A percentile compares a stretch with the other conserved stretches of the same genome.
Conservation (phyloP, 257 asterid species). For the Solanum chmielewskii region DNA sequence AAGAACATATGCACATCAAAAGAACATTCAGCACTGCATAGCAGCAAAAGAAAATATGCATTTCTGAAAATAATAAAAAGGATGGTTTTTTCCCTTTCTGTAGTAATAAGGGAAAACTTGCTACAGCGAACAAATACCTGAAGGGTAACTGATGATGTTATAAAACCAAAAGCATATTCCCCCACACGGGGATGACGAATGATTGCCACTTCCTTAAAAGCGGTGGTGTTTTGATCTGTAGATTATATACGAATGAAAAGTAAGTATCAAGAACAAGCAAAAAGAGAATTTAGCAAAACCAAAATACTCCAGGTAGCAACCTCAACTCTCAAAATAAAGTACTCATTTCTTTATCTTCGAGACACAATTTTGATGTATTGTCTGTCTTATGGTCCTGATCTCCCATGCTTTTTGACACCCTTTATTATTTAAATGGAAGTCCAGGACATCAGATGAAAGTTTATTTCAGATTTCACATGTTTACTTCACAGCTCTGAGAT, state of each 20-base stretch:
- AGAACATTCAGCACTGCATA: not conserved
- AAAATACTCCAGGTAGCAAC: not conserved
- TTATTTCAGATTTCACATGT: not conserved
- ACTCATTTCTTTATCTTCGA: not conserved
- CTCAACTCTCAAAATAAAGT: not conserved
- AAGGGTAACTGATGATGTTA: conserved; percentile 80
- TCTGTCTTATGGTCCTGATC: not conserved
- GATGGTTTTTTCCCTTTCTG: not conserved
- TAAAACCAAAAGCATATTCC: conserved; percentile 90
- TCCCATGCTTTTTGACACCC: not conserved
- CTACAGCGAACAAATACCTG: conserved; percentile 40
- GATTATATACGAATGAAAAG: not conserved
- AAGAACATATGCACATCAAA: not conserved
- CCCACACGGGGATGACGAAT: conserved; percentile 89
- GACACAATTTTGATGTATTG: not conserved
- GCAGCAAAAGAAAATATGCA: not conserved
- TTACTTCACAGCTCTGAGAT: not conserved
- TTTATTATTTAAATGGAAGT: not conserved
- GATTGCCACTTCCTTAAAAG: conserved; percentile 87
- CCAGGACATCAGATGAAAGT: not conserved
- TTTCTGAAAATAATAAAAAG: not conserved
- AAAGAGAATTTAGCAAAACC: not conserved
- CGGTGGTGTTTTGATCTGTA: conserved; percentile 78
- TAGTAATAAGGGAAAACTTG: not conserved
- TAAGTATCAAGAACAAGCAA: conserved; percentile 1